phyloP scores from a whole-genome alignment of 768 basidiomycete species.

The Pulveroboletus sp. region DNA sequence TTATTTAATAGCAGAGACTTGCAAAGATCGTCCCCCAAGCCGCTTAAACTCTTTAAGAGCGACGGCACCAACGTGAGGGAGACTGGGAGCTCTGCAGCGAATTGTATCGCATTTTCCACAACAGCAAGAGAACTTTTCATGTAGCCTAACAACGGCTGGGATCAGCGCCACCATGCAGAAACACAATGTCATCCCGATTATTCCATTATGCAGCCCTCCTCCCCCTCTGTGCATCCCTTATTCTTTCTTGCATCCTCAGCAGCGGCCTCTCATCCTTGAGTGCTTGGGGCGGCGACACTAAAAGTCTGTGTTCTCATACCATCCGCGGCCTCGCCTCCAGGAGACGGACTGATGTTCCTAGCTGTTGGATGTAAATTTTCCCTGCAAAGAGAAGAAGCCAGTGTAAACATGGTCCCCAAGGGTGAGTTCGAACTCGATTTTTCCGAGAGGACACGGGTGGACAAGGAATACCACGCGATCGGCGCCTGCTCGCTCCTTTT shows the following conservation, averaged over 20 bases:
- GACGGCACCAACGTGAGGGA: constrained; percentile 4
- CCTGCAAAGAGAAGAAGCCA: constrained; percentile 26
- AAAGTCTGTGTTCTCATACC: constrained; percentile 21
- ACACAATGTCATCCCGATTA: constrained; percentile 4
- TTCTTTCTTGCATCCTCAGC: constrained; percentile 28
- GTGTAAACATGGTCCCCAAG: constrained; percentile 28
- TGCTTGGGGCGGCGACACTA: constrained; percentile 25
- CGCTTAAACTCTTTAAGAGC: constrained; percentile 1
- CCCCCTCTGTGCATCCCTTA: constrained; percentile 27
- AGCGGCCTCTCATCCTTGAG: constrained; percentile 29
- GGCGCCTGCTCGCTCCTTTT: constrained; percentile 26
- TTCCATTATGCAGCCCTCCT: constrained; percentile 9
- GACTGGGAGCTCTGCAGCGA: constrained; percentile 11
- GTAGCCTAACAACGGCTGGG: not conserved
- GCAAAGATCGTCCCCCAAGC: not conserved
- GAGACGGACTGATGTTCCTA: constrained; percentile 28
- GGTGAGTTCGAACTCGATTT: constrained; percentile 31
- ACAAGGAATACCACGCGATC: constrained; percentile 9
- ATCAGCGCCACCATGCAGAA: not conserved
- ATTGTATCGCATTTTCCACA: constrained; percentile 11
- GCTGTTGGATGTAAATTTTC: constrained; percentile 20
- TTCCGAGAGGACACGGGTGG: constrained; percentile 1
- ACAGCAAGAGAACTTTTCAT: not conserved
- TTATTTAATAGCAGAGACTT: constrained; percentile 37
- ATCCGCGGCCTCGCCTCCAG: constrained; percentile 20